Conservation (phyloP, 1,139 yeast genomes). For the Yamadazyma atlantica region DNA sequence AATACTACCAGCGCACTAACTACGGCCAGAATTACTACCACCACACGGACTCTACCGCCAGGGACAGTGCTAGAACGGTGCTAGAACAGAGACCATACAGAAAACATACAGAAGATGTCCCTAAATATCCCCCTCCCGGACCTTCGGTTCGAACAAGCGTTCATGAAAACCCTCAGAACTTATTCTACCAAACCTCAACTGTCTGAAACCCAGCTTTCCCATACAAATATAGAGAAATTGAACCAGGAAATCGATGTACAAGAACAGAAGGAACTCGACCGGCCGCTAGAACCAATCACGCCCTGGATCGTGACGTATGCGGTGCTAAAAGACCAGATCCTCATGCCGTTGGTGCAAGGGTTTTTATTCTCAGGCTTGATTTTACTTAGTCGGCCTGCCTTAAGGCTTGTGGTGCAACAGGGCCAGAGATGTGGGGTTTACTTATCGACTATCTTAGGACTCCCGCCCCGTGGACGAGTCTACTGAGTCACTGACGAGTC, state of each 20-base stretch:
- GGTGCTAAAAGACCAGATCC: constrained; percentile 57
- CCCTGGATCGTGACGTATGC: constrained; percentile 54
- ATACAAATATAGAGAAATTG: constrained; percentile 18
- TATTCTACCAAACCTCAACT: constrained; percentile 27
- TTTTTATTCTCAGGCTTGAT: constrained; percentile 40
- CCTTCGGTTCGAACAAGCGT: constrained; percentile 62
- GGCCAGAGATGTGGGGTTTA: constrained; percentile 34
- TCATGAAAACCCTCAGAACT: constrained; percentile 45
- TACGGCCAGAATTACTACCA: too few species aligned
- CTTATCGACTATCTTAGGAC: constrained; percentile 15
- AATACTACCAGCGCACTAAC: too few species aligned
- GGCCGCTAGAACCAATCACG: constrained; percentile 40
- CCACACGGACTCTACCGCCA: too few species aligned
- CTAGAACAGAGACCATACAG: too few species aligned
- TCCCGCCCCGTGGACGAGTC: too few species aligned
- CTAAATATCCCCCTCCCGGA: constrained; percentile 47
- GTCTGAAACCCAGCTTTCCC: constrained; percentile 5
- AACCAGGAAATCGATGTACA: constrained; percentile 23
- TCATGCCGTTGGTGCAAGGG: constrained; percentile 64
- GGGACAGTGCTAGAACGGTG: background rate
- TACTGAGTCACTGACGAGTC: too few species aligned
- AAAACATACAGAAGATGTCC: background rate
- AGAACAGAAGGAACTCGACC: constrained; percentile 16
- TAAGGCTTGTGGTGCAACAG: constrained; percentile 24
- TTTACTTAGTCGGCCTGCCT: constrained; percentile 30